These are phyloP conservation scores for Gaillardinia entomophila DNA, from an alignment of 805 yeast genomes.

Conservation along the genomic window DNA sequence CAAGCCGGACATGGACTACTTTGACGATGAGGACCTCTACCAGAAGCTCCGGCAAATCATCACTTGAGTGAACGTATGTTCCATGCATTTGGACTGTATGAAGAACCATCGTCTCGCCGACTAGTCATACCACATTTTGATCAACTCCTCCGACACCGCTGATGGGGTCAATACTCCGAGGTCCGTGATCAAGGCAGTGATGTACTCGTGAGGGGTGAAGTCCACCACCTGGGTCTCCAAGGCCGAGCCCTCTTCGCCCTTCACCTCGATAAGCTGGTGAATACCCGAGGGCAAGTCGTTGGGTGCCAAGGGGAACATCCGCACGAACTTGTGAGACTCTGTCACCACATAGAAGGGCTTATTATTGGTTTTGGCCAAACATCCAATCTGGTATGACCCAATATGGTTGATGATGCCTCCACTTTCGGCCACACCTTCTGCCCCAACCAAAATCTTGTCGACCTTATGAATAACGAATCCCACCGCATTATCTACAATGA, in stretches of 20 bases:
- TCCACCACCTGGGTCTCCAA: conserved; percentile 51
- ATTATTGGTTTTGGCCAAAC: conserved; percentile 81
- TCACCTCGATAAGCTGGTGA: conserved; percentile 13
- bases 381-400: conserved; percentile 93
- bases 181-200: conserved; percentile 94
- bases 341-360: conserved; percentile 93
- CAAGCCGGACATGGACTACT: conserved; percentile 19
- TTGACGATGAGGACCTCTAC: conserved; percentile 37
- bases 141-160: conserved; percentile 96
- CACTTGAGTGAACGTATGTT: too few relatives aligned
- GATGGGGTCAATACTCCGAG: conserved; percentile 95
- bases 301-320: conserved; percentile 91
- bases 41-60: background rate
- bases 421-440: conserved; percentile 98
- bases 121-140: conserved; percentile 95
- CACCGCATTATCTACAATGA: conserved; percentile 89
- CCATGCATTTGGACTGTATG: too few relatives aligned
- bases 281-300: conserved; percentile 70
- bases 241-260: conserved; percentile 11
- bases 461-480: conserved; percentile 88
- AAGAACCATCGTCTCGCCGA: background rate
- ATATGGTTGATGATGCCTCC: conserved; percentile 96
- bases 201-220: conserved; percentile 92
- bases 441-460: conserved; percentile 93
- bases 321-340: conserved; percentile 92